Evolutionary conservation across 75 land plant genomes (phyloP).

Genomic region (Pinus albicaulis): DNA sequence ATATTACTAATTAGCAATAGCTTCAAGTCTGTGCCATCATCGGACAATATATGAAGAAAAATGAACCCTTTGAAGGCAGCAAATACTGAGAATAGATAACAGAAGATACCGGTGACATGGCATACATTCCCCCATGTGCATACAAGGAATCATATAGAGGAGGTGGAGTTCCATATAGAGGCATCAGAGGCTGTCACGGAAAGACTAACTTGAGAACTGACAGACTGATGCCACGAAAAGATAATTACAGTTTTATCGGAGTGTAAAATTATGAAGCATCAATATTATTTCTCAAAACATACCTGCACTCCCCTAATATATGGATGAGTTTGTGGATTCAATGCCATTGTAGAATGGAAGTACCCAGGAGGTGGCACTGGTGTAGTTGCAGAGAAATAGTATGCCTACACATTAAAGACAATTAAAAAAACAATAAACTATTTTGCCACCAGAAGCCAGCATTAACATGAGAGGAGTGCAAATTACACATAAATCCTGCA

Average conservation of each 20-base stretch:
- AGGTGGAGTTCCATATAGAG: slow-evolving; percentile 41
- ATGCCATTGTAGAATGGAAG: slow-evolving; percentile 26
- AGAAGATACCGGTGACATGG: slow-evolving; percentile 19
- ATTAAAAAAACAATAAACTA: neutral
- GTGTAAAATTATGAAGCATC: neutral
- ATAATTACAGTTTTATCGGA: neutral
- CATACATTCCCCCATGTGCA: slow-evolving; percentile 48
- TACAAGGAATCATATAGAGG: slow-evolving; percentile 45
- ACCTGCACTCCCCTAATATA: slow-evolving; percentile 47
- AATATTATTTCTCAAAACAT: neutral
- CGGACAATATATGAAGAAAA: neutral
- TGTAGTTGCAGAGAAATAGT: slow-evolving; percentile 29
- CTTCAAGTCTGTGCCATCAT: neutral
- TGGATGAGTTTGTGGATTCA: slow-evolving; percentile 45
- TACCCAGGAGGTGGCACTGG: slow-evolving; percentile 38
- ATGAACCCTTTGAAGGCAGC: neutral
- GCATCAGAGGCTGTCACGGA: slow-evolving; percentile 38
- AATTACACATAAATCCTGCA: neutral
- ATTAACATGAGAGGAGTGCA: neutral
- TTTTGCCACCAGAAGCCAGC: no score
- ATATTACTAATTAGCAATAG: neutral
- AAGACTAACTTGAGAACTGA: neutral
- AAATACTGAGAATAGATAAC: neutral
- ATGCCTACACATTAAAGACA: slow-evolving; percentile 16
- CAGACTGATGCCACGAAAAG: neutral